Base-by-base conservation (phyloP, 2,329 filamentous ascomycete species). In the Rhinocladiella similis region DNA sequence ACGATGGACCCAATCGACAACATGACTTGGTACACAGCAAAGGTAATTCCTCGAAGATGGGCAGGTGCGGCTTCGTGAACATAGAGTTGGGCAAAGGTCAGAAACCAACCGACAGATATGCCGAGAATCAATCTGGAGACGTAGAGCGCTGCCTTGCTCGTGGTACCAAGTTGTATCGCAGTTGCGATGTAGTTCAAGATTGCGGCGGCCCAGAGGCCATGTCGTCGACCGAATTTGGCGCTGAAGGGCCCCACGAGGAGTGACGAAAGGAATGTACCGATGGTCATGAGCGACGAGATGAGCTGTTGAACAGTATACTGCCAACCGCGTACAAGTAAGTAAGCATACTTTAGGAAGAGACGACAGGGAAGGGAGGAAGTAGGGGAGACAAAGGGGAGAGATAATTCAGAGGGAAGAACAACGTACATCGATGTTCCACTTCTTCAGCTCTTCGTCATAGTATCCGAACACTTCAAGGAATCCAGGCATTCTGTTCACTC, bases 401-500 rank as follows among this genome's bases (percentile, higher is more conserved):
- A n/a, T n/a, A n/a, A n/a, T n/a, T n/a, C n/a, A n/a, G 29, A 9
- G 14, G 9, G 18, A 41, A 3, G 5, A n/a, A 41, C 3, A 16
- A 41, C 38, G 18, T 41, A 50, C 49, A 25, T 60, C 57, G 47
- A 60, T 60, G 27, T 56, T 56, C 54, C 54, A 60, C 45, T 27
- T 57, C 14, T 43, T 42, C 36, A 54, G n/a, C 3, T 50, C 43
- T n/a, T 77, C 70, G 48, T 78, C 73, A 18, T 70, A 67, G 53
- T 81, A 77, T 2, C 80, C 80, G 63, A 80, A 82, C 0, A 82
- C 77, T 52, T 72, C 67, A 5, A 80, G 62, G 49, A 81, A 82
- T 0, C 79, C 79, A 0, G 79, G 78, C 77, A 80, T 80, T 19
- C 38, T 41, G 1, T 38, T 22, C 7, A n/a, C 18, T 5, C n/a